These are phyloP conservation scores for Tagetes erecta DNA, from an alignment of 129 eudicot species.

Conservation along the genomic window DNA sequence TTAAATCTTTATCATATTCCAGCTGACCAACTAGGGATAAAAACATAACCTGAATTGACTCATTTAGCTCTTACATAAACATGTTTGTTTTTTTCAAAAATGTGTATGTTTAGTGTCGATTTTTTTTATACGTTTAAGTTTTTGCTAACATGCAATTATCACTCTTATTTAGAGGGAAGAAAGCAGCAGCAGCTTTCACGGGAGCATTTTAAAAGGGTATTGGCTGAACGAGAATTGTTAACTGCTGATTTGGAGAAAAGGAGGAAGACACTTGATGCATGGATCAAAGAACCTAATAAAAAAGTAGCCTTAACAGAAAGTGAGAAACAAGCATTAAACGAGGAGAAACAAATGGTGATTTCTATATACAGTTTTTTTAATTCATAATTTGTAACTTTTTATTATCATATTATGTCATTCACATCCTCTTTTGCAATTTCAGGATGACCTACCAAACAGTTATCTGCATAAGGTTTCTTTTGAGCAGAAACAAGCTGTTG, in stretches of 20 bases:
- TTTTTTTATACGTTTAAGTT: neutral
- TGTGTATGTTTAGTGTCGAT: neutral
- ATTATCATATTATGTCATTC: slow-evolving; percentile 11
- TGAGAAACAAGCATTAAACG: slow-evolving; percentile 71
- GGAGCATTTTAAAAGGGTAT: slow-evolving; percentile 43
- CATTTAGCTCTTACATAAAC: no score
- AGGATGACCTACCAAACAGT: no score
- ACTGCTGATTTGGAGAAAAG: slow-evolving; percentile 1
- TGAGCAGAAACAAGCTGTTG: no score
- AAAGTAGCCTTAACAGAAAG: slow-evolving; percentile 85
- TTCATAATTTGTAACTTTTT: neutral
- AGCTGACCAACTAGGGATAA: no score
- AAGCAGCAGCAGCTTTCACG: slow-evolving; percentile 72
- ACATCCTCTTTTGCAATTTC: neutral
- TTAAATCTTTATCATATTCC: no score
- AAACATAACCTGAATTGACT: no score
- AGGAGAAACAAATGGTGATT: slow-evolving; percentile 73
- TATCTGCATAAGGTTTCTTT: no score
- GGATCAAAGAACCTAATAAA: slow-evolving; percentile 72
- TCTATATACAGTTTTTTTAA: neutral
- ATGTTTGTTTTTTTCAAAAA: neutral
- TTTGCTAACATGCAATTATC: slow-evolving; percentile 17
- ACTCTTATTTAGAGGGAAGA: slow-evolving; percentile 52
- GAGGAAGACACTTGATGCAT: slow-evolving; percentile 55
- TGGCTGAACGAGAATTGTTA: no score